These are phyloP conservation scores for Clathrus columnatus DNA, from an alignment of 768 basidiomycete species.

Conservation along the genomic window DNA sequence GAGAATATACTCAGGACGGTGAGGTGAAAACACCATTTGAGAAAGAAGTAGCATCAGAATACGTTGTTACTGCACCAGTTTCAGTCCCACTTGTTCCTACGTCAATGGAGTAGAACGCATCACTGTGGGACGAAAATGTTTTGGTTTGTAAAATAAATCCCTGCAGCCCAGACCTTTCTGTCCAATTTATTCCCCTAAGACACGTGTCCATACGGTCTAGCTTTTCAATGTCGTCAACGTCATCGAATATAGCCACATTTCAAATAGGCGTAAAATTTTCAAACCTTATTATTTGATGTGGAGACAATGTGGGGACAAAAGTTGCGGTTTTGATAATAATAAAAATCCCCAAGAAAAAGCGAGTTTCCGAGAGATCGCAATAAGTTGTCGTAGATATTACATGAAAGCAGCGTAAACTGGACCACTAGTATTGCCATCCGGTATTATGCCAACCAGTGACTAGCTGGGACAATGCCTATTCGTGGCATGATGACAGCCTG, in stretches of 20 bases:
- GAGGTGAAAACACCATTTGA: constrained; percentile 9
- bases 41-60: constrained; percentile 10
- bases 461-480: constrained; percentile 62
- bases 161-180: constrained; percentile 83
- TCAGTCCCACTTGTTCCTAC: constrained; percentile 63
- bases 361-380: too few species aligned
- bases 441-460: constrained; percentile 67
- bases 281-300: constrained; percentile 55
- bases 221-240: constrained; percentile 75
- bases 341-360: constrained; percentile 70
- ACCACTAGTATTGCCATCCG: constrained; percentile 41
- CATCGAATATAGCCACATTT: constrained; percentile 78
- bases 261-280: constrained; percentile 88
- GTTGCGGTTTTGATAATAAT: constrained; percentile 86
- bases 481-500: constrained; percentile 85
- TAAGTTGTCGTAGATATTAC: too few species aligned
- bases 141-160: constrained; percentile 58
- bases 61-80: constrained; percentile 60
- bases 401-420: too few species aligned
- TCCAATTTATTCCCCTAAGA: constrained; percentile 92
- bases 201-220: constrained; percentile 90
- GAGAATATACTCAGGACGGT: too few species aligned
- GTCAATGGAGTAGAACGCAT: constrained; percentile 41
- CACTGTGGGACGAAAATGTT: constrained; percentile 2
- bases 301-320: constrained; percentile 51